These are phyloP conservation scores for Acanthochlamys bracteata DNA, from an alignment of 106 monocot species.

Conservation along the genomic window DNA sequence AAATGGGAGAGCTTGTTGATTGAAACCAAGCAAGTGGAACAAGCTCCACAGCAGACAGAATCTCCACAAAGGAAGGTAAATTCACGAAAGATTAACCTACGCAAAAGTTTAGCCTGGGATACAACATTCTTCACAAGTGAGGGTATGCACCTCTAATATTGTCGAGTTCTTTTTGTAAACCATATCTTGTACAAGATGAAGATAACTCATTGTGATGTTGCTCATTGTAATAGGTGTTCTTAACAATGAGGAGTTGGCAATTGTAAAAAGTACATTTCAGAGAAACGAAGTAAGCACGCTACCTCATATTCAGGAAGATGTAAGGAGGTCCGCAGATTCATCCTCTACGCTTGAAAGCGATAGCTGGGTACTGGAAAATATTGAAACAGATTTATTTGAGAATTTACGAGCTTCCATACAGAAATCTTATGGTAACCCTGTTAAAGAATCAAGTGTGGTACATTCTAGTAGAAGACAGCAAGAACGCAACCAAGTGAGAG, in stretches of 20 bases:
- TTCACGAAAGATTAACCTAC: conserved; percentile 18
- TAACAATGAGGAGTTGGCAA: conserved; percentile 66
- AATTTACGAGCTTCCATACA: conserved; percentile 57
- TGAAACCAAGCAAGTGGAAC: conserved; percentile 4
- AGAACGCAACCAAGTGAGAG: conserved; percentile 2
- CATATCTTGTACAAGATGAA: neutral
- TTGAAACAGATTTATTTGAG: conserved; percentile 56
- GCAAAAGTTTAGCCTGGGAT: conserved; percentile 38
- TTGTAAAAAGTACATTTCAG: conserved; percentile 42
- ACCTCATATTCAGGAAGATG: conserved; percentile 56
- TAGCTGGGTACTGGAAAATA: conserved; percentile 36
- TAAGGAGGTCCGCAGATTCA: conserved; percentile 51
- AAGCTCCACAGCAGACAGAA: conserved; percentile 2
- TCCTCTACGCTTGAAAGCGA: conserved; percentile 53
- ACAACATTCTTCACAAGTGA: conserved; percentile 23
- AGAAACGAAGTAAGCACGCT: conserved; percentile 20
- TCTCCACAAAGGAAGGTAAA: conserved; percentile 10
- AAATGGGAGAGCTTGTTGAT: neutral
- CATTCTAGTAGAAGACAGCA: conserved; percentile 5
- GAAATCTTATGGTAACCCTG: conserved; percentile 20
- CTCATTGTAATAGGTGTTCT: conserved; percentile 50
- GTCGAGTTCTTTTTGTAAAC: neutral
- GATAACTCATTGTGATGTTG: conserved; percentile 6
- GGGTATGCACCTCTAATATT: neutral
- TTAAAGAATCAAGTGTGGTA: conserved; percentile 6